Conservation (phyloP, 441 rosid species). For the Populus hybrid region DNA sequence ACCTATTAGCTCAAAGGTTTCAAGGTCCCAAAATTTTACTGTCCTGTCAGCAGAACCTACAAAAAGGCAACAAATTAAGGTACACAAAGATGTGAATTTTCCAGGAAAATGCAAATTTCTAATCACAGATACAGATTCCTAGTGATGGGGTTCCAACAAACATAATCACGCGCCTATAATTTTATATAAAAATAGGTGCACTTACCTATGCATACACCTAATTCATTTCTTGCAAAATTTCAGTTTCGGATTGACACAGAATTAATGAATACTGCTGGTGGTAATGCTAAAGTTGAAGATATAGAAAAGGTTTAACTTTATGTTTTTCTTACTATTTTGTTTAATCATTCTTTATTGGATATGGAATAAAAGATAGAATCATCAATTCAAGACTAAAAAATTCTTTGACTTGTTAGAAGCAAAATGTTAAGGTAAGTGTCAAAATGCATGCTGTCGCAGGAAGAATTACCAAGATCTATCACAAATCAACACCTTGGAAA, state of each 20-base stretch:
- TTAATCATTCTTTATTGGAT: too few species aligned
- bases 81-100: neutral
- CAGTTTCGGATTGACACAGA: neutral
- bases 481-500: neutral
- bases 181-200: too few species aligned
- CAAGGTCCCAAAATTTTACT: conserved; percentile 99
- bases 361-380: too few species aligned
- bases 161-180: neutral
- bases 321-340: too few species aligned
- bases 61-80: conserved; percentile 19
- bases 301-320: too few species aligned
- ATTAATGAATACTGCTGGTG: neutral
- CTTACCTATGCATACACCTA: neutral
- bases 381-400: too few species aligned
- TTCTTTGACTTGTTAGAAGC: neutral
- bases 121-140: neutral
- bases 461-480: neutral
- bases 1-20: conserved; percentile 94
- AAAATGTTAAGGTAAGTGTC: neutral
- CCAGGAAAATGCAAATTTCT: neutral
- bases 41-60: conserved; percentile 99
- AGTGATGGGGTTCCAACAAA: neutral
- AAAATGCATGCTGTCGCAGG: neutral
- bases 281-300: neutral
- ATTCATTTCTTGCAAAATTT: neutral